Evolutionary conservation across 441 rosid species (phyloP), one percentile per base, ranked within the genome.

Genomic region (Arabidopsis hybrid): DNA sequence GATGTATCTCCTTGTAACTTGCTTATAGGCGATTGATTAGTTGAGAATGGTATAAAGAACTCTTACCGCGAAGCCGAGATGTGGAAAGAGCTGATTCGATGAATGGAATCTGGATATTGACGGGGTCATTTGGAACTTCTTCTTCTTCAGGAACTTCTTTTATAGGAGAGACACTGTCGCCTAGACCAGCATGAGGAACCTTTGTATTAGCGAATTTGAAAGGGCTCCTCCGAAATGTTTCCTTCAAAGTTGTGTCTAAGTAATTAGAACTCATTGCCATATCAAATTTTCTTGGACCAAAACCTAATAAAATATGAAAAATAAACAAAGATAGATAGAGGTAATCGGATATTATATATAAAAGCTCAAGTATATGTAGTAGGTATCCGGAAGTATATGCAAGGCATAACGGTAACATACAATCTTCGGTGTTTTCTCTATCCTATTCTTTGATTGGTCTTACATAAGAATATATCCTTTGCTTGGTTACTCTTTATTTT

Each of bases 201-300:
- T 67, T 78, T 26, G 66, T 72, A 60, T 78, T 78, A 0, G 66
- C 66, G 39, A 78, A 78, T 14, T 78, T 72, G 66, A 78, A 78
- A 72, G 81, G 81, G 53, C 74, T 78, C 47, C 51, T 78, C 8
- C 81, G 49, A 56, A 67, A 60, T 53, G 60, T 60, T 11, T 78
- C 77, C 8, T 67, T 72, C 1, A 21, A 38, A 66, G 29, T 11
- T 60, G 65, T 47, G 7, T 78, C 71, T 72, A 50, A 50, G 68
- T 77, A 29, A 59, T 59, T 77, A 32, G 72, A 71, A 65, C 36
- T 34, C 80, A 52, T 66, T 57, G 66, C n/a, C 69, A 49, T 70
- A 10, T 14, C 17, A 55, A 7, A 6, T 2, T 46, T 21, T 8
- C 2, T 63, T 62, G 35, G 65, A 38, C 59, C 53, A 61, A 21